phyloP scores from a whole-genome alignment of 352 stramenopile genomes.

The Globisporangium nodosum region DNA sequence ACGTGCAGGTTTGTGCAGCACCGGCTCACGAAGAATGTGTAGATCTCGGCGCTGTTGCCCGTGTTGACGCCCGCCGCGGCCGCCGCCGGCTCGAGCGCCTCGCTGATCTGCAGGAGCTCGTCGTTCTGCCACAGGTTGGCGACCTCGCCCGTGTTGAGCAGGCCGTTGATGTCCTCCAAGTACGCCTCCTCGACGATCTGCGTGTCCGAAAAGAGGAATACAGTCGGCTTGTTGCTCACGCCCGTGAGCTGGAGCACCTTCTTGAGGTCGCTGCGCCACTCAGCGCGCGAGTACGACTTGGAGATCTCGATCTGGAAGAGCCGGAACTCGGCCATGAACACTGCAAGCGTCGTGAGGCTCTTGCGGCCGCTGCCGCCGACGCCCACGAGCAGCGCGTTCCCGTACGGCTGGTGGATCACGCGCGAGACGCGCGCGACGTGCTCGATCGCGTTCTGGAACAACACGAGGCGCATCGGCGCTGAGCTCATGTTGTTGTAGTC shows the following conservation, averaged over 20 bases:
- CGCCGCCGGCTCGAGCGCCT: slow-evolving; percentile 61
- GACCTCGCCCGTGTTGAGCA: slow-evolving; percentile 92
- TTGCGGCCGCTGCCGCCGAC: slow-evolving; percentile 92
- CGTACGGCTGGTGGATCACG: slow-evolving; percentile 90
- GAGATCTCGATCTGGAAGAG: slow-evolving; percentile 96
- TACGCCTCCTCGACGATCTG: slow-evolving; percentile 92
- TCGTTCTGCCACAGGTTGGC: slow-evolving; percentile 90
- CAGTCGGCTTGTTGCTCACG: slow-evolving; percentile 80
- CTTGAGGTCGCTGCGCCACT: slow-evolving; percentile 94
- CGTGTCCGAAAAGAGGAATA: slow-evolving; percentile 93
- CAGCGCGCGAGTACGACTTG: slow-evolving; percentile 89
- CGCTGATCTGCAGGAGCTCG: slow-evolving; percentile 81
- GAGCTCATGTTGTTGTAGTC: slow-evolving; percentile 96
- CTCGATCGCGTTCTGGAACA: slow-evolving; percentile 95
- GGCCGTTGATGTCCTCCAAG: slow-evolving; percentile 91
- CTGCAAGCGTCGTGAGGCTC: slow-evolving; percentile 88
- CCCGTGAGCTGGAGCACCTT: slow-evolving; percentile 75
- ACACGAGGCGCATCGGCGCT: slow-evolving; percentile 91
- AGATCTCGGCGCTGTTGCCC: slow-evolving; percentile 68
- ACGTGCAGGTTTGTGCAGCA: slow-evolving; percentile 93
- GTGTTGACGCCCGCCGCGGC: slow-evolving; percentile 62
- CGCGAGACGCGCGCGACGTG: slow-evolving; percentile 91
- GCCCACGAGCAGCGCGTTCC: slow-evolving; percentile 92
- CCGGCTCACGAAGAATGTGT: slow-evolving; percentile 89
- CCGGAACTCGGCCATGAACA: slow-evolving; percentile 94